Conservation (phyloP, 495 filamentous ascomycete species). For the Podospora bellae-mahoneyi region DNA sequence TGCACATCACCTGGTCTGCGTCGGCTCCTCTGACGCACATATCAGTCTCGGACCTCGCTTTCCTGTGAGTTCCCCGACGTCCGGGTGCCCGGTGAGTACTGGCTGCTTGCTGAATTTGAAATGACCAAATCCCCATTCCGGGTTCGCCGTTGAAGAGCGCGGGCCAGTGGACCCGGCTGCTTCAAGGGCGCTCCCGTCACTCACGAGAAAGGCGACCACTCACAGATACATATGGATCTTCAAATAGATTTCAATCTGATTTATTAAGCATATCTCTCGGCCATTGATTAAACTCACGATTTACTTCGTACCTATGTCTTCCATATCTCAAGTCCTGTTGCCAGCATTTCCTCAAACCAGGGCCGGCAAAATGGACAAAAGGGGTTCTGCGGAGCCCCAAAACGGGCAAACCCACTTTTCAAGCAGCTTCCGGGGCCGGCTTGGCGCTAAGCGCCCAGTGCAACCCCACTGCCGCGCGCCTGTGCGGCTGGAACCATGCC, state of each 20-base stretch:
- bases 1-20: neutral
- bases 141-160: neutral
- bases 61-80: neutral
- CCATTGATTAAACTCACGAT: too few relatives aligned
- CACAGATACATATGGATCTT: neutral
- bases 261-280: too few relatives aligned
- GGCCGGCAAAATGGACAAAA: neutral
- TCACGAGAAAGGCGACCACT: neutral
- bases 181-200: neutral
- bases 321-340: neutral
- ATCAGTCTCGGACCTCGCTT: neutral
- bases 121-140: neutral
- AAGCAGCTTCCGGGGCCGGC: slow-evolving; percentile 5
- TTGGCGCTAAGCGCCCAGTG: slow-evolving; percentile 1
- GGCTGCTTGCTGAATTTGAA: neutral
- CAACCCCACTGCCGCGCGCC: slow-evolving; percentile 1
- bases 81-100: neutral
- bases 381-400: slow-evolving; percentile 2
- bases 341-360: neutral
- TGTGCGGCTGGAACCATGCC: slow-evolving; percentile 21
- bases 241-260: neutral
- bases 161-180: neutral
- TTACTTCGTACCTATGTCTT: too few relatives aligned
- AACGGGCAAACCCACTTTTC: slow-evolving; percentile 10
- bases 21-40: neutral